Base-by-base conservation (phyloP, 2,329 filamentous ascomycete genomes). In the Diplodia sapinea region DNA sequence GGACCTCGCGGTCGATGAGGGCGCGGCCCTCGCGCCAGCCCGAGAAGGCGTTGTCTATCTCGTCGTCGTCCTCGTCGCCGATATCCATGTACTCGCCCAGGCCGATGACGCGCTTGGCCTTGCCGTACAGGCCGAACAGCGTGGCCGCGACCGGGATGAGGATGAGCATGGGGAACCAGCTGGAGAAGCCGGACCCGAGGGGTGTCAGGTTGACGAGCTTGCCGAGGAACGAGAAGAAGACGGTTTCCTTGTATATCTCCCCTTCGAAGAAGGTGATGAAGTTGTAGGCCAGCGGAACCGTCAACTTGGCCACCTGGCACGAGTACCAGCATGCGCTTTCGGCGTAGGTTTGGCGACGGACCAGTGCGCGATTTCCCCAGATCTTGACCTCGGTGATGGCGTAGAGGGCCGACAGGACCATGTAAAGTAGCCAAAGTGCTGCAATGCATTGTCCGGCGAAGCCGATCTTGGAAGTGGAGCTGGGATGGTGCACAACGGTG, bases 241-340 rank as follows among this genome's bases (percentile, higher is more conserved):
- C 88, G 0, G 94, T 97, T 72, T 89, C 86, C 68, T 85, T 81
- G 75, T 93, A 94, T 51, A 96, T 87, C 13, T 84, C 83, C 8
- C 83, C 84, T 0, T 91, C 91, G 26, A 97, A 80, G 76, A 98
- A 94, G 0, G 94, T 97, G 77, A 97, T 86, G 76, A 98, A 99
- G 80, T 99, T 99, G 86, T 97, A 99, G 4, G 92, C 89, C 9
- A 99, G 85, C 0, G 95, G 95, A 0, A 99, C 92, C 1, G 92
- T 97, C 52, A 99, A 87, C 74, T 94, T 92, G 63, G 95, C 94
- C 12, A 97, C 91, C 77, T 97, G 93, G 68, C 93, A 89, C 1
- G 93, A 91, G 76, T 98, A 99, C 93, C 96, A 99, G 72, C 94
- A 96, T 0, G 95, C 95, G 61, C 90, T 93, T 77, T 98, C 95